Percentiles rank a stretch among this genome's conserved stretches.
Evolutionary conservation across 805 yeast genomes (phyloP).

Genomic region (Wickerhamomyces queroliae): DNA sequence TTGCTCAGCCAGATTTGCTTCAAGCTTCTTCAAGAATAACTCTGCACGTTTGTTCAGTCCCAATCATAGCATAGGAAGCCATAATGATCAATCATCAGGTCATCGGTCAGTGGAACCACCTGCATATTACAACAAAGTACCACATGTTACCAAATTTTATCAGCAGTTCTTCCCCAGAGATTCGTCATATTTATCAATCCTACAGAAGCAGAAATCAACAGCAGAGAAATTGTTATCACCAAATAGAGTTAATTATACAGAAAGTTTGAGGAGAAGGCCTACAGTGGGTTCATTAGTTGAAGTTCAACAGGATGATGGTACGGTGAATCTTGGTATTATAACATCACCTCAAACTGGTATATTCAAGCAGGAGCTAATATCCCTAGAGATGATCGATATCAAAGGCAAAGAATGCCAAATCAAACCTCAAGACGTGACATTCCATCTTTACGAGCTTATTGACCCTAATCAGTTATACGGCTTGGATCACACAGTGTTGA

Average conservation of each 20-base stretch:
- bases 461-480: too few species aligned
- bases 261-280: slow-evolving; percentile 4
- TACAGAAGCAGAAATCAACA: not conserved
- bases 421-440: not conserved
- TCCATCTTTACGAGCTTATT: not conserved
- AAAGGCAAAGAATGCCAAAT: not conserved
- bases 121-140: too few species aligned
- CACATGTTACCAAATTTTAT: too few species aligned
- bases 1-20: too few species aligned
- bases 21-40: too few species aligned
- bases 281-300: slow-evolving; percentile 35
- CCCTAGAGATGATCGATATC: not conserved
- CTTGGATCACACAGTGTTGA: not conserved
- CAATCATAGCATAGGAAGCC: too few species aligned
- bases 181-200: too few species aligned
- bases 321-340: slow-evolving; percentile 31
- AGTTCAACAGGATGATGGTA: slow-evolving; percentile 17
- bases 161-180: not conserved
- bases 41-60: too few species aligned
- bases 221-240: not conserved
- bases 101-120: too few species aligned
- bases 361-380: slow-evolving; percentile 23
- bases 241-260: not conserved
- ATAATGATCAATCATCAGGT: too few species aligned
- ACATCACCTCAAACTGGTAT: slow-evolving; percentile 25